These are phyloP conservation scores for Pichia sp. DNA, from an alignment of 1,139 yeast genomes.

Conservation along the genomic window DNA sequence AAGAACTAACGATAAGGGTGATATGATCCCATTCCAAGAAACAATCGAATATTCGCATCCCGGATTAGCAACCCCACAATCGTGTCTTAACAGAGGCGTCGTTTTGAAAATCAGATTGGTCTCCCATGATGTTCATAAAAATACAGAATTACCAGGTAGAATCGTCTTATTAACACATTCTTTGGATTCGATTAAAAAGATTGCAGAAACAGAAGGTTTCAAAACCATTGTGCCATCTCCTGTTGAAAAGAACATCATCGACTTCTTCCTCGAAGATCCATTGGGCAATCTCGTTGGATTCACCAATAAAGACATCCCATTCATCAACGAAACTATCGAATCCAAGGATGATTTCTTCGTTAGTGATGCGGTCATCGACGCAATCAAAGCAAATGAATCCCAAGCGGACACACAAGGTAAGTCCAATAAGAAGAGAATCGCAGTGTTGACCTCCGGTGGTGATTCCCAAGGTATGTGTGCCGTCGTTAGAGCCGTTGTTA, in stretches of 20 bases:
- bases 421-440: constrained; percentile 49
- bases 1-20: constrained; percentile 34
- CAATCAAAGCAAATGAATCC: constrained; percentile 13
- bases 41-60: constrained; percentile 43
- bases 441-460: constrained; percentile 98
- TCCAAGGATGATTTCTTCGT: constrained; percentile 20
- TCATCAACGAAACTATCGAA: constrained; percentile 4
- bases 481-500: constrained; percentile 88
- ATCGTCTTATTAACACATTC: constrained; percentile 54
- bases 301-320: constrained; percentile 27
- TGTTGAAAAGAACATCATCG: constrained; percentile 21
- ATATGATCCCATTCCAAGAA: constrained; percentile 29
- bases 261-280: constrained; percentile 49
- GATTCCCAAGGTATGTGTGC: constrained; percentile 99
- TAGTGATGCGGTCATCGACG: constrained; percentile 7
- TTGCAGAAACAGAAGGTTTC: constrained; percentile 34
- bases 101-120: constrained; percentile 60
- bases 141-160: constrained; percentile 35
- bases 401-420: constrained; percentile 6
- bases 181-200: constrained; percentile 38
- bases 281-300: constrained; percentile 53
- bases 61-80: constrained; percentile 36
- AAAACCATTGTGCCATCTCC: constrained; percentile 22
- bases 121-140: constrained; percentile 37
- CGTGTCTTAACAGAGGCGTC: constrained; percentile 42